These are phyloP conservation scores for Hemerocallis citrina DNA, from an alignment of 106 monocot species.

Conservation along the genomic window DNA sequence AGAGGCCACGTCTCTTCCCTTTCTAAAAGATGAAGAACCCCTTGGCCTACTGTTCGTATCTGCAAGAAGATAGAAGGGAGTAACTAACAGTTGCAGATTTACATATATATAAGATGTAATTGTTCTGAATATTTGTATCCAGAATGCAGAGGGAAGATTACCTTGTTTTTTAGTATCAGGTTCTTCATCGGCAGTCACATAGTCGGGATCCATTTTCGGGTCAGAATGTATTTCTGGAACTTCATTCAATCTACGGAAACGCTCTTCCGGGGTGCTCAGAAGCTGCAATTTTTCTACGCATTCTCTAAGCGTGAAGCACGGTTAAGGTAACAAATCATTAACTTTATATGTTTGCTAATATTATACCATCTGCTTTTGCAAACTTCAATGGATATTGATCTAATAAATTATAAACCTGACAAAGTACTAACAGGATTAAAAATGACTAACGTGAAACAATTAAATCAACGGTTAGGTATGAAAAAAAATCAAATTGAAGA, in stretches of 20 bases:
- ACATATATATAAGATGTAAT: not conserved
- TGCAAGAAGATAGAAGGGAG: slow-evolving; percentile 6
- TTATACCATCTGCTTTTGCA: not conserved
- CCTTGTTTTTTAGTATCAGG: slow-evolving; percentile 31
- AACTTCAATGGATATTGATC: not conserved
- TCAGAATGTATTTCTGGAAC: slow-evolving; percentile 60
- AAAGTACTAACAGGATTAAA: not conserved
- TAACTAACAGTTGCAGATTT: not conserved
- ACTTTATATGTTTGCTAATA: not conserved
- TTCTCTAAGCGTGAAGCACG: slow-evolving; percentile 48
- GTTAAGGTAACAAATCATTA: slow-evolving; percentile 32
- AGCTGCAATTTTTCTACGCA: slow-evolving; percentile 67
- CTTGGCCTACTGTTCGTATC: slow-evolving; percentile 12
- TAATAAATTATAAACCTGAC: not conserved
- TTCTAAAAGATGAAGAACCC: slow-evolving; percentile 27
- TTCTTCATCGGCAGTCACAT: slow-evolving; percentile 50
- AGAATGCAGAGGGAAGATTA: slow-evolving; percentile 2
- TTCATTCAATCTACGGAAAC: slow-evolving; percentile 38
- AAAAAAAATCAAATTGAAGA: too few species aligned
- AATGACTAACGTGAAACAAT: not conserved
- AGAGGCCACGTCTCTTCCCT: slow-evolving; percentile 17
- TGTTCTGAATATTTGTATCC: not conserved
- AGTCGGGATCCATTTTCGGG: slow-evolving; percentile 57
- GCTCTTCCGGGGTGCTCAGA: slow-evolving; percentile 50
- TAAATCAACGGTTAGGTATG: too few species aligned